Base-by-base conservation (phyloP, 2,329 filamentous ascomycete species). In the Colletotrichum gigasporum region DNA sequence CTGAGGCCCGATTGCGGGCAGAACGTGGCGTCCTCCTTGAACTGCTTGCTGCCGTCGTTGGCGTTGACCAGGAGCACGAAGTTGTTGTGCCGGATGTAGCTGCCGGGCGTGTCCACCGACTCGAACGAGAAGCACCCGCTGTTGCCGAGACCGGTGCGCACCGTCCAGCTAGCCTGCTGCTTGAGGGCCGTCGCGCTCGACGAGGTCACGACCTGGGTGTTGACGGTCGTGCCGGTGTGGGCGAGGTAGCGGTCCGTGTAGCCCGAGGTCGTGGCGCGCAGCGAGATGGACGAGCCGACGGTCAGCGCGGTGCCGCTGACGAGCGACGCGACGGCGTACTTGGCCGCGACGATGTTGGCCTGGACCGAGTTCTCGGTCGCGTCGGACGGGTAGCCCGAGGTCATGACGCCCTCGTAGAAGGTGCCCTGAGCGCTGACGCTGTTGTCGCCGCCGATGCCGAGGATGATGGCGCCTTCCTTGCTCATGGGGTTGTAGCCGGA, bases 371-470 rank as follows among this genome's bases (percentile, higher is more conserved):
- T 80, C 73, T 90, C 88, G 3, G 82, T 86, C 10, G 79, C 81
- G 66, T 90, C 87, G 2, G 84, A 81, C 0, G 88, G 87, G 68
- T 89, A 90, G 1, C 87, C 86, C 0, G 79, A 75, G 12, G 87
- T 90, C 86, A 90, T 88, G 22, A 85, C 87, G 22, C 87, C 88
- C 74, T 90, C 88, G 73, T 90, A 88, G 70, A 88, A 88, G 0
- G 87, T 90, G 24, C 88, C 87, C 70, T 89, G 85, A 1, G 80
- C 87, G 47, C 83, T 70, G 68, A 79, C 76, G 70, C 85, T 88
- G 76, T 88, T 91, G 69, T 90, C 88, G 7, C 88, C 88, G n/a
- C 88, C 88, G 56, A 90, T 89, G n/a, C 88, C 88, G n/a, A 90
- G 85, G 62, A 90, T 82, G 44, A 91, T 88, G 59, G 87, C 83